Base-by-base conservation (phyloP, 805 yeast species). In the Hanseniaspora meyeri region DNA sequence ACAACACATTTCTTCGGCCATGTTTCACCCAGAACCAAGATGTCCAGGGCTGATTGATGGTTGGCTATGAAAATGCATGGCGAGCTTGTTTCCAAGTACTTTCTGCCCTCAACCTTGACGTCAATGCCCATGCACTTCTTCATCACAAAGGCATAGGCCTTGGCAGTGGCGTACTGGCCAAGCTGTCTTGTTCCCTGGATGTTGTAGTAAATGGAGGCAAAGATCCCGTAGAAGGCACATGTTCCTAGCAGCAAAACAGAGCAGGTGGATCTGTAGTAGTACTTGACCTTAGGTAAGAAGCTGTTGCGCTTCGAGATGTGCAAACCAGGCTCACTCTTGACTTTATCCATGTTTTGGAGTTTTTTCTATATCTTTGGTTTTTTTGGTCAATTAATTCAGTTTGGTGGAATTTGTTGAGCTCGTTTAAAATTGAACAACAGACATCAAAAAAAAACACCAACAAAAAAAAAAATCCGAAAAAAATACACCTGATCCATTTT, bases 1-100 rank as follows among this genome's bases (percentile, higher is more conserved):
- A 93, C 96, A 8, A 90, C 82, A 73, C 90, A 88, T 51, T 87
- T 87, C 50, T 81, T 80, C 52, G 95, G 96, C 75, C 93, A 93
- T 43, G 87, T 70, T 61, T 78, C 80, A 31, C 96, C 97, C 61
- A 93, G 74, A 58, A 90, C 70, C 51, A 85, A 74, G 58, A 93
- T 80, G 67, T 93, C 98, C 61, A 93, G 70, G 36, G 87, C 88
- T 36, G 93, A 80, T 73, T 91, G 98, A 73, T 91, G 98, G 71
- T 91, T 91, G 11, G 93, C 81, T 4, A 91, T 74, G 53, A 86
- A 76, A 58, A 91, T 79, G 4, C 89, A 95, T 4, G 97, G 97
- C 43, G 77, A 64, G 8, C 74, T 67, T 4, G 74, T 69, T 4
- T 51, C 46, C 56, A 87, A 66, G 57, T 76, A 70, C 56, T 84